Percentiles rank a stretch among this genome's conserved stretches.
These are phyloP conservation scores for Pyrrhoderma noxium DNA, from an alignment of 1,284 basidiomycete genomes.

Conservation along the genomic window DNA sequence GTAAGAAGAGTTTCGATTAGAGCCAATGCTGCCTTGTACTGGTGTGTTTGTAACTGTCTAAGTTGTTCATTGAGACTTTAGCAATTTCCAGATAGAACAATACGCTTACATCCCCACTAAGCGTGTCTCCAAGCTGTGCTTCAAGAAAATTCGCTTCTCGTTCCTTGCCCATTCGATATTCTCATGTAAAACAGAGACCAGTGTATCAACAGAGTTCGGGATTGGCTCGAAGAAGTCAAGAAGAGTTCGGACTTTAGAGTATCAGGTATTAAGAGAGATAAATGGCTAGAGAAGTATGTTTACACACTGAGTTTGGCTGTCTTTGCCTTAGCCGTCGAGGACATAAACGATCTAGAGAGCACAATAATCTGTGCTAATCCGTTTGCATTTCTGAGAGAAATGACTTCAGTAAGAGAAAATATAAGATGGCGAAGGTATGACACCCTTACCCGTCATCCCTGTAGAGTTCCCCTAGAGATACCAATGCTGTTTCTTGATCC, in stretches of 20 bases:
- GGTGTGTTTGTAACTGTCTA: constrained; percentile 71
- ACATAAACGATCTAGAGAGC: constrained; percentile 85
- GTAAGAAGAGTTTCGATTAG: constrained; percentile 83
- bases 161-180: constrained; percentile 91
- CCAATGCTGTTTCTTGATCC: constrained; percentile 82
- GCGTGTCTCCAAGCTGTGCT: constrained; percentile 90
- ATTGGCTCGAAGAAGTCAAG: constrained; percentile 85
- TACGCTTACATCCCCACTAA: constrained; percentile 71
- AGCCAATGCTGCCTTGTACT: constrained; percentile 74
- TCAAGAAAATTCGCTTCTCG: constrained; percentile 93
- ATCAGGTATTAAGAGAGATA: not conserved
- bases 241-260: constrained; percentile 71
- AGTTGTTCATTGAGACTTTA: not conserved
- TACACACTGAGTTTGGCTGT: constrained; percentile 89
- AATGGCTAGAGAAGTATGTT: not conserved
- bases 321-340: constrained; percentile 94
- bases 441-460: constrained; percentile 80
- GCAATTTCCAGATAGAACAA: not conserved
- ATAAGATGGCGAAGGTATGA: constrained; percentile 17
- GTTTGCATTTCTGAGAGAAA: constrained; percentile 60
- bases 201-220: constrained; percentile 68
- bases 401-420: not conserved
- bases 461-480: constrained; percentile 85
- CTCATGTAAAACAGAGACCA: constrained; percentile 82
- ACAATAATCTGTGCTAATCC: constrained; percentile 86